Evolutionary conservation across 129 eudicot species (phyloP).

Genomic region (Arctium minus): DNA sequence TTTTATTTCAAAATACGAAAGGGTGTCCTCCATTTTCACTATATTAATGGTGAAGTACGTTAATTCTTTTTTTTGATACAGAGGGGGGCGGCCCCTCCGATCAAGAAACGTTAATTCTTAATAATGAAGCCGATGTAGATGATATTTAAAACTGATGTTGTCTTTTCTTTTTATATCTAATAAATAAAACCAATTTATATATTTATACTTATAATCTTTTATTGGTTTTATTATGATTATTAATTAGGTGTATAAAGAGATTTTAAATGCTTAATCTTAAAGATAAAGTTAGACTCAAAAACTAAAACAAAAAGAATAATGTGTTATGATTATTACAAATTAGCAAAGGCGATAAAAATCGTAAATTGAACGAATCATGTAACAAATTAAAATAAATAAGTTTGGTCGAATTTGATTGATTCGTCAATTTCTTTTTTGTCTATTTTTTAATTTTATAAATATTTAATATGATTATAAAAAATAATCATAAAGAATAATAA

Average conservation of each 20-base stretch:
- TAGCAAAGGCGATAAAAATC: no score
- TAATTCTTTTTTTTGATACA: no score
- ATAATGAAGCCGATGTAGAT: not conserved
- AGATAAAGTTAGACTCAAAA: conserved; percentile 21
- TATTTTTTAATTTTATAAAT: no score
- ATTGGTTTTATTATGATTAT: not conserved
- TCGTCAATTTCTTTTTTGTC: not conserved
- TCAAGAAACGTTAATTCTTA: not conserved
- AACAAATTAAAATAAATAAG: no score
- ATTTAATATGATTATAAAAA: not conserved
- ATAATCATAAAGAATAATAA: no score
- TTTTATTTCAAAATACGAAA: not conserved
- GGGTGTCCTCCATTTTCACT: not conserved
- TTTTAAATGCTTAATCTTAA: conserved; percentile 22
- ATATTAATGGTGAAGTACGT: not conserved
- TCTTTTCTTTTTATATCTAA: not conserved
- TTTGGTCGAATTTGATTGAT: not conserved
- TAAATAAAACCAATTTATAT: not conserved
- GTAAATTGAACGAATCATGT: no score
- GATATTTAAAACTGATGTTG: not conserved
- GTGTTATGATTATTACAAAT: not conserved
- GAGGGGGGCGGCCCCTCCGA: no score
- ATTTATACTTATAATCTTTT: not conserved
- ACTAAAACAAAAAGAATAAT: not conserved
- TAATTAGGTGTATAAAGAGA: not conserved